phyloP scores from a whole-genome alignment of 2,329 filamentous ascomycete species.

The Scortechinia acanthostroma region DNA sequence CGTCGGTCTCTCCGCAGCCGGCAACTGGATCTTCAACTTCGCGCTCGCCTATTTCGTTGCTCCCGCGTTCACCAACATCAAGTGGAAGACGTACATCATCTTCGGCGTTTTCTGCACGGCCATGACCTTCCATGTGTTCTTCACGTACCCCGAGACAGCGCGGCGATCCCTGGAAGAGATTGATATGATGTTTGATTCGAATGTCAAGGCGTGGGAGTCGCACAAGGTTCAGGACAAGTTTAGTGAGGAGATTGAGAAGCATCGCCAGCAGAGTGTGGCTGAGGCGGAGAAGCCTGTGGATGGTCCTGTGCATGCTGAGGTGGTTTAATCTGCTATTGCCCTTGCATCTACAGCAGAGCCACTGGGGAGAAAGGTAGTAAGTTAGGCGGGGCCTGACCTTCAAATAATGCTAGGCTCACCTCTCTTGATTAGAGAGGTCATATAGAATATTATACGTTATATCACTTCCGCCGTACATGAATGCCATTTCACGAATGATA shows the following conservation, averaged over 20 bases:
- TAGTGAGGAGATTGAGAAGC: neutral
- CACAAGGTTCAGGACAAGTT: neutral
- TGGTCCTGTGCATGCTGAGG: too few species aligned
- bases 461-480: too few species aligned
- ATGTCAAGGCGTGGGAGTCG: neutral
- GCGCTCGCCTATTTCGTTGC: neutral
- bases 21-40: constrained; percentile 2
- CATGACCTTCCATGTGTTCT: neutral
- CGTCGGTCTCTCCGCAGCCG: neutral
- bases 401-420: too few species aligned
- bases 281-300: neutral
- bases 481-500: too few species aligned
- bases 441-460: too few species aligned
- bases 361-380: too few species aligned
- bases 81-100: constrained; percentile 1
- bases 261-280: neutral
- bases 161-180: neutral
- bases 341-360: too few species aligned
- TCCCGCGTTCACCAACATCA: neutral
- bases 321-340: too few species aligned
- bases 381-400: too few species aligned
- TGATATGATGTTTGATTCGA: neutral
- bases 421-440: too few species aligned
- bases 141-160: neutral
- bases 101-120: neutral